Base-by-base conservation (phyloP, 345 rosid genomes). In the Erodium maritimum region DNA sequence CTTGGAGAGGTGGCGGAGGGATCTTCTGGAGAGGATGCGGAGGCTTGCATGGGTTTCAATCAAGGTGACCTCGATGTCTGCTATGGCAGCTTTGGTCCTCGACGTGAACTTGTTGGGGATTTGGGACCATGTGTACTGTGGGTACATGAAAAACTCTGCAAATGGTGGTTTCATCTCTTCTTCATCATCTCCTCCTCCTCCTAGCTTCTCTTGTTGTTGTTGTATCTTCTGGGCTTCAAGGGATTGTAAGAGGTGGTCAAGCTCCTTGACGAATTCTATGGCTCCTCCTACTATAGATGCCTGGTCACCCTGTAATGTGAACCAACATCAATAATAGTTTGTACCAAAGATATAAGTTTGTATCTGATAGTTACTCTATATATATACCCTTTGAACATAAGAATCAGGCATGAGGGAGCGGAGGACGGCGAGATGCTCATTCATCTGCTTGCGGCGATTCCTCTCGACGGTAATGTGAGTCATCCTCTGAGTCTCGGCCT, bases 401-500 rank as follows among this genome's bases (percentile, higher is more conserved):
- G 89, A 79, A 54, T 75, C 82, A 57, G 97, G 97, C 97, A 85
- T 85, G 79, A 87, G 93, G 52, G 94, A 83, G 65, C 84, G 69
- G 60, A 90, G 69, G 66, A 77, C 86, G 57, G 91, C 73, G 19
- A 90, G 84, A 73, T 90, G 87, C 58, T 83, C 87, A 72, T 85
- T 87, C 91, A 87, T 87, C 71, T 75, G 95, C 81, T 81, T 91
- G 57, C 97, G 77, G 17, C 97, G 68, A 50, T 91, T 91, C 73
- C 97, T 80, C 69, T 87, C 97, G 5, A 87, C 90, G 17, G 95
- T 76, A 79, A 91, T 91, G 82, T 91, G 97, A 58, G 88, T 82
- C 89, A 87, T 87, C 77, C 97, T 73, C 65, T 85, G 88, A 11
- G 78, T 79, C 76, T 90, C 94, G 8, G 97, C 89, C 70, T 87